Evolutionary conservation across 129 eudicot genomes (phyloP), one percentile per base, ranked within the genome.

Genomic region (Gnaphalium uliginosum): DNA sequence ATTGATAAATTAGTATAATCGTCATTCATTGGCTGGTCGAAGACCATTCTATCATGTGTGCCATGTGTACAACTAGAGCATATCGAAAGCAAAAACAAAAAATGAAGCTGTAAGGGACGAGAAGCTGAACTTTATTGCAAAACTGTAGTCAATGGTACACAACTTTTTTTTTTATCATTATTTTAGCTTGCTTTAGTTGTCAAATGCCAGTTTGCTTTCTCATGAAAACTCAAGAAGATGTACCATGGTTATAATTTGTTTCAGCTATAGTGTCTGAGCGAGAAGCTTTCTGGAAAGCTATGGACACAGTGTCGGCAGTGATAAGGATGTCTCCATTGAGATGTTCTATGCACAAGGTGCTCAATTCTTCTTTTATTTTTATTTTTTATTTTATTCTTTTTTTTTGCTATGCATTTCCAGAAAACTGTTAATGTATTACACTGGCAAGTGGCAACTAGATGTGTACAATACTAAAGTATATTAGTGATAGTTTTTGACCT

Each of bases 291-390:
- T 78, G 99, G 99, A 73, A 83, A 83, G 82, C 81, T 95, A 58
- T 91, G 17, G 17, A 43, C 51, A 43, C 15, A 11, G 17, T 43
- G 51, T 13, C 51, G 13, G 18, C 18, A 43, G 4, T 91, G 99
- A 81, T 96, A 95, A 85, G 97, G 96, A 58, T 95, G 97, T 24
- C 97, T 95, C 82, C 99, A 95, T 71, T 97, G 91, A 82, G 99
- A 95, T 74, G 96, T 95, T 72, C 83, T 43, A 43, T 43, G 51
- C 51, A 14, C 51, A 43, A 43, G 51, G 51, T 43, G 51, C 51
- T 43, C 2, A 5, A 43, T 43, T 13, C 51, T 43, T 43, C 18
- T 43, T 43, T 11, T 10, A 43, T 2, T 10, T 43, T 0, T 43
- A 1, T 29, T 29, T 2, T 29, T 2, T 2, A 2, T 27, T 1